Evolutionary conservation across 2,329 filamentous ascomycete species (phyloP), one percentile per base, ranked within the genome.

Genomic region (Aspergillus alliaceus): DNA sequence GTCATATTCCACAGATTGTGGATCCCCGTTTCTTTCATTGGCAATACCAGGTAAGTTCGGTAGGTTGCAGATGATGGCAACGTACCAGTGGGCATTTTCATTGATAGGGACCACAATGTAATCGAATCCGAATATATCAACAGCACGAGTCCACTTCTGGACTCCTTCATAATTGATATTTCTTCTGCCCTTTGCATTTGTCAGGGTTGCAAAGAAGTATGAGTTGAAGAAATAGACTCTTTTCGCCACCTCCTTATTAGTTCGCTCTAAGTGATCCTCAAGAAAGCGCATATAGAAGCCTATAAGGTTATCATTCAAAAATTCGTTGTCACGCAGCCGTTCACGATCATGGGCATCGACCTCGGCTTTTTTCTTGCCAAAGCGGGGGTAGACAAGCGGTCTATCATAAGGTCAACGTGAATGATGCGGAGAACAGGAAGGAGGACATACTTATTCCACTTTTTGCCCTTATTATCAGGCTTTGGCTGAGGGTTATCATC

Each of bases 101-200:
- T 96, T 96, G 71, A 99, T 91, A 0, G 95, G 95, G 6, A 99
- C 89, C 11, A 98, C 82, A 57, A 98, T 87, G 71, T 93, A 97
- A 69, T 96, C 91, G 65, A 90, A 92, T 6, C 82, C 83, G 67
- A 98, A 90, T 8, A 99, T 76, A 69, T 99, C 90, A 22, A 93
- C 82, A 64, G 87, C 91, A 32, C 89, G 82, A 0, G 95, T 98
- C 95, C 95, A 99, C 42, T 86, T 84, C 71, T 89, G 86, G 55
- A 99, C 93, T 4, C 86, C 89, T 25, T 90, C 85, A 69, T 96
- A 97, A 66, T 96, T 92, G 74, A 96, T 89, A 0, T 73, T 76
- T 49, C 78, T 74, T 64, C 75, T 78, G 34, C 84, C 80, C 56
- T 80, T 81, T 15, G 75, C 72, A 31, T 85, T 87, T 18, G 84